Base-by-base conservation (phyloP, 176 grass and related monocot species). In the Cenchrus fungigraminus region DNA sequence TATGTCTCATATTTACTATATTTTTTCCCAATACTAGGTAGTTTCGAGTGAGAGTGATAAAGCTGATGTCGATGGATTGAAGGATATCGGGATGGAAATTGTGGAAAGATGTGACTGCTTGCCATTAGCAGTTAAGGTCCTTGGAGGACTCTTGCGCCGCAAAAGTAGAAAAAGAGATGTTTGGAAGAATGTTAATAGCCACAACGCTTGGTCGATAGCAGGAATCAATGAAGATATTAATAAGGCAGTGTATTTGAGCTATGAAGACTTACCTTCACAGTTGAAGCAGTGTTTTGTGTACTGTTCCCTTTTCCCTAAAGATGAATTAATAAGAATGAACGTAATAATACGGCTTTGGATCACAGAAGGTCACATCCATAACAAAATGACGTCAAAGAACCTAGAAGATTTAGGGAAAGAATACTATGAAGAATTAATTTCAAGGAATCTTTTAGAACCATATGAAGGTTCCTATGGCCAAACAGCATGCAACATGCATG, bases 231-330 rank as follows among this genome's bases (percentile, higher is more conserved):
- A 75, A 12, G 60, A 85, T 25, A 47, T 90, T 17, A 71, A 17
- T 11, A 77, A 31, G 50, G 83, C 88, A 0, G 43, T 90, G 14
- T 71, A 82, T 73, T 45, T 86, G 12, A 80, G 83, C 19, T 86
- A 82, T 15, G 62, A 86, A 45, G 83, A 86, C 8, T 68, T 90
- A 14, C 78, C 83, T 34, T 54, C 71, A 19, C 13, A 86, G 51
- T 51, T 90, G 49, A 90, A 82, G 16, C 88, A 82, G 0, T 90
- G 72, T 17, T 82, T 90, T 71, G 0, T 85, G 1, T 82, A 37
- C 19, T 86, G 71, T 12, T 82, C 83, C 8, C 74, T 86, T 22
- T 65, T 86, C 12, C 83, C 88, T 31, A 76, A 52, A 29, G 51
- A 54, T 44, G 19, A 72, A 65, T 0, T 14, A 8, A 72, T 57